Evolutionary conservation across 768 basidiomycete species (phyloP), one percentile per base, ranked within the genome.

Genomic region (Tylopilus cervinicoccineus): DNA sequence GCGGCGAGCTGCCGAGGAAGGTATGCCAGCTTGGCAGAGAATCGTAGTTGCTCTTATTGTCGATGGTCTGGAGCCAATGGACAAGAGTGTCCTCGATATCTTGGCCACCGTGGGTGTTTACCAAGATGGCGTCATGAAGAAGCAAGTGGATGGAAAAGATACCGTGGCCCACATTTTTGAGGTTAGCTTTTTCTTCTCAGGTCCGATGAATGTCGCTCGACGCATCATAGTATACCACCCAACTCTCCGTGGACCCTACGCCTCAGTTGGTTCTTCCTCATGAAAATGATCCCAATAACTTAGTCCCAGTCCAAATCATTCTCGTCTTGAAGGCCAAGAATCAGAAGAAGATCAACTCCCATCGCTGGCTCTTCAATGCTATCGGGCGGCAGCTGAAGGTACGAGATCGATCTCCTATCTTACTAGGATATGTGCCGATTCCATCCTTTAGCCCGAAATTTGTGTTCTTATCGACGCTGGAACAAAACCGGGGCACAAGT

Each of bases 121-220:
- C 61, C 93, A 95, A 68, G 93, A 95, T 63, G 93, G 91, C 63
- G 77, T 95, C 53, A 93, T 94, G 87, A 93, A 93, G 72, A 94
- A 92, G 67, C 81, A 90, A 54, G 77, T 91, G 36, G 88, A 96
- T 64, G 84, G 80, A 50, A 92, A 95, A 67, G 80, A 91, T 52
- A 91, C 86, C 11, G 85, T 91, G 32, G 95, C 88, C 14, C 94
- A 97, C 63, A 91, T 98, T 51, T 98, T 97, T 61, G 93, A 96
- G 81, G 89, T 90, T 50, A 40, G 67, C 23, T 50, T 55, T 38
- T 51, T 43, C 17, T 51, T 43, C 17, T 46, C 29, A 38, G 29
- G 22, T 38, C 39, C 4, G 29, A 29, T 17, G 17, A 38, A 17
- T 20, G 2, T 38, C 36, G 13, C 24, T 38, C 62, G 41, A 62